phyloP scores from a whole-genome alignment of 2,329 filamentous ascomycete species.

The Chalaropsis thielavioides region DNA sequence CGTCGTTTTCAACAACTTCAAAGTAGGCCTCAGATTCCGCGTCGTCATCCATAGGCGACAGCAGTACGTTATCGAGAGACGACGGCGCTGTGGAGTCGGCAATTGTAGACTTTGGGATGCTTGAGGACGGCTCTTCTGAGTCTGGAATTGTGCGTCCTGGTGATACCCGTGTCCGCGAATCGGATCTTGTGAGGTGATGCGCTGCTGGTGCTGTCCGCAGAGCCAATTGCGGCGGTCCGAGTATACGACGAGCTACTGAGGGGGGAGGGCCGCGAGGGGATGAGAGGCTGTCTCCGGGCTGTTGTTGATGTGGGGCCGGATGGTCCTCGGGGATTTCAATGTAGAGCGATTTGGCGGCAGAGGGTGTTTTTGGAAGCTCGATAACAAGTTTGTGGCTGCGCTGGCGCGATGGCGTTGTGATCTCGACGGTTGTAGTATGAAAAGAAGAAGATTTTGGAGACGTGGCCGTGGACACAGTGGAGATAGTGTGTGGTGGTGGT shows the following conservation, averaged over 20 bases:
- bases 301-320: neutral
- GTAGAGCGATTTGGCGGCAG: neutral
- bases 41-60: neutral
- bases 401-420: neutral
- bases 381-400: neutral
- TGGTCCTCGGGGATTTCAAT: neutral
- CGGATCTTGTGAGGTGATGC: neutral
- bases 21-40: neutral
- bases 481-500: neutral
- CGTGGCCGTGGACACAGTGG: neutral
- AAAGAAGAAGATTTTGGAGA: neutral
- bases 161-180: neutral
- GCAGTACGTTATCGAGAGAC: neutral
- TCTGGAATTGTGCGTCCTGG: conserved; percentile 20
- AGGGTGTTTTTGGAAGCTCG: conserved; percentile 5
- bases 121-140: conserved; percentile 22
- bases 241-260: neutral
- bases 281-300: neutral
- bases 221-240: neutral
- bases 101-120: neutral
- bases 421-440: neutral
- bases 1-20: neutral
- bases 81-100: conserved; percentile 3
- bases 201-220: neutral
- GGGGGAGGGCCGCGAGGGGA: neutral